These are phyloP conservation scores for Mortierella sp. DNA, from an alignment of 371 early-diverging fungal species.

Conservation along the genomic window DNA sequence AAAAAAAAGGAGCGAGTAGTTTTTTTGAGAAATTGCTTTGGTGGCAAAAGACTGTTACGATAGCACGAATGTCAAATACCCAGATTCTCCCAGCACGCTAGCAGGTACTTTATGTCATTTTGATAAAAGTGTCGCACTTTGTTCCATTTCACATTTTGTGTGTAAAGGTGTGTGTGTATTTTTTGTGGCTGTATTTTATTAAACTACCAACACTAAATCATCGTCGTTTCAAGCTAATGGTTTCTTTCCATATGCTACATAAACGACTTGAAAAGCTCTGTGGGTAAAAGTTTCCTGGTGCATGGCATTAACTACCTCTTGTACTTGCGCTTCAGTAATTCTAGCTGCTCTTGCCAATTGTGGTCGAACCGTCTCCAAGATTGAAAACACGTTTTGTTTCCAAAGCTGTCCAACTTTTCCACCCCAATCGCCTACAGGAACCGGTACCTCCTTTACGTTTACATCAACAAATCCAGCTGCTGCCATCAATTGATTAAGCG, in stretches of 20 bases:
- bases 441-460: constrained; percentile 31
- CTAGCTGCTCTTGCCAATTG: constrained; percentile 36
- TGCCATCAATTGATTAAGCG: constrained; percentile 30
- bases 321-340: constrained; percentile 38
- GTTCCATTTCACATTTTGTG: neutral
- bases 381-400: constrained; percentile 41
- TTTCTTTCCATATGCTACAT: constrained; percentile 37
- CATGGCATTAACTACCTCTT: constrained; percentile 32
- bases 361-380: constrained; percentile 33
- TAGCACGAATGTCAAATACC: too few relatives aligned
- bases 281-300: constrained; percentile 19
- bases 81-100: too few relatives aligned
- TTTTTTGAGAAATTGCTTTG: neutral
- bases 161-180: too few relatives aligned
- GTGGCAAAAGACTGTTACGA: too few relatives aligned
- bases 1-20: neutral
- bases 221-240: constrained; percentile 1
- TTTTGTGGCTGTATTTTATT: neutral
- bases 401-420: constrained; percentile 40
- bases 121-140: neutral
- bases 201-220: neutral
- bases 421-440: constrained; percentile 44
- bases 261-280: constrained; percentile 23
- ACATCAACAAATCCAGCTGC: constrained; percentile 47
- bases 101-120: too few relatives aligned